A percentile compares a stretch with the other conserved stretches of the same genome.
These are phyloP conservation scores for Haematococcus sp. DNA, from an alignment of 139 green algal genomes.

Conservation along the genomic window DNA sequence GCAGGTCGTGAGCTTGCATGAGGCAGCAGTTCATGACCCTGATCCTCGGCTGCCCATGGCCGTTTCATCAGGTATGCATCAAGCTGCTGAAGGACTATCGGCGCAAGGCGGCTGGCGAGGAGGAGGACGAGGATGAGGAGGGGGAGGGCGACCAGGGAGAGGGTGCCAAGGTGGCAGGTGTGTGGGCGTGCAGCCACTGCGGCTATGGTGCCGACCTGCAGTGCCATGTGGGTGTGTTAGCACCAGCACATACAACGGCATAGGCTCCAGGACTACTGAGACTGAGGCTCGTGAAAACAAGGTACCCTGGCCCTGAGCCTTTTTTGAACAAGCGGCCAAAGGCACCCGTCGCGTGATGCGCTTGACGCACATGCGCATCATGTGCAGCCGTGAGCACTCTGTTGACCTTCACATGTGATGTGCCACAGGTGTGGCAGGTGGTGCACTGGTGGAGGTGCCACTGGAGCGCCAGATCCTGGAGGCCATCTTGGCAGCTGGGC, in stretches of 20 bases:
- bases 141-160: slow-evolving; percentile 14
- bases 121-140: slow-evolving; percentile 13
- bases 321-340: too few relatives aligned
- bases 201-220: too few relatives aligned
- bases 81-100: slow-evolving; percentile 28
- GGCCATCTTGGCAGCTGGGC: slow-evolving; percentile 11
- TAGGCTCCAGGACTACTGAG: too few relatives aligned
- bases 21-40: too few relatives aligned
- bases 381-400: background rate
- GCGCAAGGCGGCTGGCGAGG: slow-evolving; percentile 6
- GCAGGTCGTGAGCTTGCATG: too few relatives aligned
- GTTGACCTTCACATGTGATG: background rate
- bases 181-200: background rate
- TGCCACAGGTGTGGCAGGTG: background rate
- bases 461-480: slow-evolving; percentile 39
- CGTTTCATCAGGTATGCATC: slow-evolving; percentile 31
- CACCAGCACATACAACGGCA: too few relatives aligned
- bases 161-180: background rate
- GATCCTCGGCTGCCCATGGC: too few relatives aligned
- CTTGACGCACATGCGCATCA: too few relatives aligned
- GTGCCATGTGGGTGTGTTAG: too few relatives aligned
- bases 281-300: too few relatives aligned
- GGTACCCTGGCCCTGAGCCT: too few relatives aligned
- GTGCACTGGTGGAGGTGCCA: slow-evolving; percentile 23
- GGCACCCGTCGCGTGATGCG: too few relatives aligned